phyloP scores from a whole-genome alignment of 495 filamentous ascomycete species.

The Pyrenopolyporus hunteri region DNA sequence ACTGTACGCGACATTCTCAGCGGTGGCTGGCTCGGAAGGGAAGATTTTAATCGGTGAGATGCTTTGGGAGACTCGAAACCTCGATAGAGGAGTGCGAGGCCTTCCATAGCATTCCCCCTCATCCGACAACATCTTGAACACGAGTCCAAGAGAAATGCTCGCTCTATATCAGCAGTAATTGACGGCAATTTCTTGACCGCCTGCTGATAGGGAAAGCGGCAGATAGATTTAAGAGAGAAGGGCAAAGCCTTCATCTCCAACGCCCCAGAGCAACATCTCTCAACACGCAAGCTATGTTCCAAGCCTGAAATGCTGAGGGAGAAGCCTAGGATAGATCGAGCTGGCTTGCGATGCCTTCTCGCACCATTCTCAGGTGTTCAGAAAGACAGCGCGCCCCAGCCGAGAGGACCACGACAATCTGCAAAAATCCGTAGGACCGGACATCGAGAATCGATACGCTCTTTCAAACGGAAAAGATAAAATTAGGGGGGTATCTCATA shows the following conservation, averaged over 20 bases:
- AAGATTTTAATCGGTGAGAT: slow-evolving; percentile 80
- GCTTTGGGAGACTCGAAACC: slow-evolving; percentile 15
- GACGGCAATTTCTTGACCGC: slow-evolving; percentile 17
- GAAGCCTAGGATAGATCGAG: slow-evolving; percentile 76
- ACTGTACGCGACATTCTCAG: slow-evolving; percentile 84
- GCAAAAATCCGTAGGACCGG: slow-evolving; percentile 57
- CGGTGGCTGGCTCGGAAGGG: slow-evolving; percentile 81
- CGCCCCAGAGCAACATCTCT: slow-evolving; percentile 68
- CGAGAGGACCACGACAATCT: slow-evolving; percentile 80
- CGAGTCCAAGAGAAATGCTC: slow-evolving; percentile 63
- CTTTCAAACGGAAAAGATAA: slow-evolving; percentile 49
- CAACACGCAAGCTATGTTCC: slow-evolving; percentile 51
- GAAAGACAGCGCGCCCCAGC: slow-evolving; percentile 62
- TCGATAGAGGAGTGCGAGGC: neutral
- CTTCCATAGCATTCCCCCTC: slow-evolving; percentile 53
- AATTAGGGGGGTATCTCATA: slow-evolving; percentile 60
- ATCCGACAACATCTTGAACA: slow-evolving; percentile 81
- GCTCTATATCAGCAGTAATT: slow-evolving; percentile 37
- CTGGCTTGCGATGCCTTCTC: slow-evolving; percentile 63
- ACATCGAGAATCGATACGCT: slow-evolving; percentile 63
- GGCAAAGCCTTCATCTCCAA: slow-evolving; percentile 74
- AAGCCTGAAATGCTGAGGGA: slow-evolving; percentile 60
- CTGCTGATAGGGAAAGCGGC: slow-evolving; percentile 57
- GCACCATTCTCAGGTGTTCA: slow-evolving; percentile 36
- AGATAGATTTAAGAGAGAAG: slow-evolving; percentile 85